Evolutionary conservation across 2,329 filamentous ascomycete species (phyloP).

Genomic region (Penicillium fuscoglaucum): DNA sequence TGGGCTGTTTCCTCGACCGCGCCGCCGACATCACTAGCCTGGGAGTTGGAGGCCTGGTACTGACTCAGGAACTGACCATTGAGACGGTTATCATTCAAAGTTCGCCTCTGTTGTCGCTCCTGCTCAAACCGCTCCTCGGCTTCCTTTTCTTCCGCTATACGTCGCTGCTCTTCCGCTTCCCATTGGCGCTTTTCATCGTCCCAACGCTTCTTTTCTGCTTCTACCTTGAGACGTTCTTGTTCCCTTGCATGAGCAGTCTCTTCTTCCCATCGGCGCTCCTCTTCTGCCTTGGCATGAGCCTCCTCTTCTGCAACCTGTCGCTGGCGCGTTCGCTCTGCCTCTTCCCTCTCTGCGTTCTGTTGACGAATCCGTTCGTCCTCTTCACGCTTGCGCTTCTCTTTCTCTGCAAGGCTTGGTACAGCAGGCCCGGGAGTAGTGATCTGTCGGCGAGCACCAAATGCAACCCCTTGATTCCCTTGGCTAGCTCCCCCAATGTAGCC

Average conservation of each 20-base stretch:
- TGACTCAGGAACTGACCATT: conserved; percentile 84
- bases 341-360: conserved; percentile 47
- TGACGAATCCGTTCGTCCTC: conserved; percentile 55
- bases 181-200: conserved; percentile 64
- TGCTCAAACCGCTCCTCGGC: conserved; percentile 66
- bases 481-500: conserved; percentile 97
- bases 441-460: conserved; percentile 87
- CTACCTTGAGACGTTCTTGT: conserved; percentile 48
- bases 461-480: conserved; percentile 90
- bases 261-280: conserved; percentile 51
- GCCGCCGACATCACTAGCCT: conserved; percentile 45
- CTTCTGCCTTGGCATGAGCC: conserved; percentile 45
- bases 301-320: conserved; percentile 54
- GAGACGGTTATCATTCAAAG: conserved; percentile 65
- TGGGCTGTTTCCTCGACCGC: conserved; percentile 54
- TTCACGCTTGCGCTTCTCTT: conserved; percentile 67
- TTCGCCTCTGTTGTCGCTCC: conserved; percentile 63
- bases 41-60: conserved; percentile 76
- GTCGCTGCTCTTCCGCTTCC: conserved; percentile 72
- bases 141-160: conserved; percentile 70
- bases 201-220: conserved; percentile 50
- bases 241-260: conserved; percentile 52
- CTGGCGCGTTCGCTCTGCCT: conserved; percentile 51
- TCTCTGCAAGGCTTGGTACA: conserved; percentile 80
- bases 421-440: conserved; percentile 80